Conservation (phyloP, 768 basidiomycete species). For the Paxillus rubicundulus region DNA sequence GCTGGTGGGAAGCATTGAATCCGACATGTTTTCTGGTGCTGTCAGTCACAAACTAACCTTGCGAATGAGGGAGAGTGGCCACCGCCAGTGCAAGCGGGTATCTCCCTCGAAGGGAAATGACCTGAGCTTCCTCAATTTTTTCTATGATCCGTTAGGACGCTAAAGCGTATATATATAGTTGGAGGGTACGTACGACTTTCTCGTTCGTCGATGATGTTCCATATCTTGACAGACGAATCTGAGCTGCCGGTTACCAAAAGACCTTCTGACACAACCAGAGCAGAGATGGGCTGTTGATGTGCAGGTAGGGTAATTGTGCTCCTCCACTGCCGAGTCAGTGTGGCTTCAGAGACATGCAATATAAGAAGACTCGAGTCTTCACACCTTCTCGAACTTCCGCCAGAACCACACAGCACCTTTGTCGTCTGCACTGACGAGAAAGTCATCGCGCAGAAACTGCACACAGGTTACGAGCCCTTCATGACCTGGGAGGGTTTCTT, state of each 20-base stretch:
- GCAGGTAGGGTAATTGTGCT: constrained; percentile 44
- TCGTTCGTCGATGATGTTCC: constrained; percentile 42
- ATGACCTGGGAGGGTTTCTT: constrained; percentile 74
- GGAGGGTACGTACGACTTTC: constrained; percentile 27
- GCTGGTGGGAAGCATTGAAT: constrained; percentile 33
- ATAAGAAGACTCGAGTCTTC: background rate
- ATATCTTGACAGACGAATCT: constrained; percentile 76
- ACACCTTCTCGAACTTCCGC: constrained; percentile 38
- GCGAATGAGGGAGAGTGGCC: constrained; percentile 59
- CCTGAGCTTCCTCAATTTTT: constrained; percentile 48
- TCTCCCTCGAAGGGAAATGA: constrained; percentile 59
- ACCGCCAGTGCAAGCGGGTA: constrained; percentile 75
- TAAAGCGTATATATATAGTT: background rate
- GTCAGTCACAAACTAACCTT: constrained; percentile 44
- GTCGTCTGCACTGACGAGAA: constrained; percentile 74
- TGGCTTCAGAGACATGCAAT: constrained; percentile 15
- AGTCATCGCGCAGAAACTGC: constrained; percentile 53
- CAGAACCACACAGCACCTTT: constrained; percentile 67
- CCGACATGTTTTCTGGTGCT: background rate
- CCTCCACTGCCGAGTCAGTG: constrained; percentile 52
- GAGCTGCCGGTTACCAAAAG: constrained; percentile 77
- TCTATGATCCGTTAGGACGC: constrained; percentile 24
- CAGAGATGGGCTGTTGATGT: constrained; percentile 69
- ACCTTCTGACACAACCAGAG: constrained; percentile 50
- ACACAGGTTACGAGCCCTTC: constrained; percentile 72